Evolutionary conservation across 192 early-diverging fungal genomes (phyloP), one percentile per base, ranked within the genome.

Genomic region (Gaertneriomyces semiglobifer): DNA sequence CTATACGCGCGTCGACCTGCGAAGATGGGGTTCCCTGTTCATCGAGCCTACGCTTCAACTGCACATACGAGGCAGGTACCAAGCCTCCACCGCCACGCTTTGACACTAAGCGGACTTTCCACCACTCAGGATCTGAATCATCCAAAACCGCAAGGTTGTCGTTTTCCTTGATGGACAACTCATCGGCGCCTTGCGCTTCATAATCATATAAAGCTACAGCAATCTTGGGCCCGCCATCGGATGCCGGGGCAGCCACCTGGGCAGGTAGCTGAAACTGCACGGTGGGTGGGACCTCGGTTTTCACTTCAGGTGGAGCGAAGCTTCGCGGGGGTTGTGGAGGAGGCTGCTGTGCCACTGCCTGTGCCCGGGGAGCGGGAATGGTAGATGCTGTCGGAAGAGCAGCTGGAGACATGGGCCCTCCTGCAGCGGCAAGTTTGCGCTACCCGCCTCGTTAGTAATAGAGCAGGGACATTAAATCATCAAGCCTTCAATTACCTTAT

Each of bases 51-150:
- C 59, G 82, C 68, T 80, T 76, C 57, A 81, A 70, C 87, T 88
- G 55, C n/a, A 98, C 86, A 82, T 99, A 98, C 60, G 88, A 89
- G 50, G 84, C 86, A 10, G 96, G 96, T 38, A 98, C 89, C 40
- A 97, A 76, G 14, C 96, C 96, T 66, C 90, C 81, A 33, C 78
- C 18, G 5, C 78, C 79, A n/a, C 71, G 56, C 19, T 77, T 58
- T 1, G 71, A 80, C 68, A 94, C 90, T 56, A 87, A 74, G 58
- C 91, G 85, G 7, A 93, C 93, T 56, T 82, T 81, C 81, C 88
- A 90, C 96, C 96, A 98, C 68, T 96, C 93, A 11, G 88, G 82
- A 84, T 96, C 95, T 53, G 88, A 85, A 69, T 86, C 86, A 65
- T 94, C 91, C 38, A 96, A 60, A 58, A 96, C 82, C 74, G 95